Evolutionary conservation across 306 rosid genomes (phyloP).

Genomic region (Prunus mongolica): DNA sequence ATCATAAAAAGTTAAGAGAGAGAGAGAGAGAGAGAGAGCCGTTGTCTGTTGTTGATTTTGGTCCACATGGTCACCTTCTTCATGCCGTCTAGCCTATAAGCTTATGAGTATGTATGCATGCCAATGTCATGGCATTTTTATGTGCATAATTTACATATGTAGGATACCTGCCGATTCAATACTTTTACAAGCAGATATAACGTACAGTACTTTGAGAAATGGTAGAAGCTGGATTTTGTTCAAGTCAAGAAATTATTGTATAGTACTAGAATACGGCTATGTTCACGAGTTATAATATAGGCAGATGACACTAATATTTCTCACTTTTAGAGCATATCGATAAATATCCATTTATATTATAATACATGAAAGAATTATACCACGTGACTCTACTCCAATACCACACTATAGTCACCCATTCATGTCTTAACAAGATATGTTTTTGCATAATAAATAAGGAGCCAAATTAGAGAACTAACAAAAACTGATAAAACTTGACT

Average conservation of each 20-base stretch:
- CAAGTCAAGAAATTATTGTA: too few relatives aligned
- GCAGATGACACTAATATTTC: accelerated
- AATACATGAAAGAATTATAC: too few relatives aligned
- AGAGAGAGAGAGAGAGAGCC: neutral
- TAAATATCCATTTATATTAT: too few relatives aligned
- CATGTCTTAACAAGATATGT: too few relatives aligned
- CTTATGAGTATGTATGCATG: neutral
- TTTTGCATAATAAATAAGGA: neutral
- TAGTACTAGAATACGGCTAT: too few relatives aligned
- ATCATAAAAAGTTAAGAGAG: too few relatives aligned
- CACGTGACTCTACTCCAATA: too few relatives aligned
- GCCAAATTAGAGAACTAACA: neutral
- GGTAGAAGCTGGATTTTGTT: too few relatives aligned
- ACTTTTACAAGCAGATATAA: neutral
- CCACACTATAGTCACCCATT: too few relatives aligned
- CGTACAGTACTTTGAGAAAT: too few relatives aligned
- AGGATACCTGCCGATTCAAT: neutral
- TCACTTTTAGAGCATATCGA: neutral
- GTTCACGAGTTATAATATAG: too few relatives aligned
- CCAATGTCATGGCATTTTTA: neutral
- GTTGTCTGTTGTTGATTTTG: slow-evolving; percentile 10
- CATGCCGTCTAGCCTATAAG: neutral
- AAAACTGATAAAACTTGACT: neutral
- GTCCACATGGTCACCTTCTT: neutral
- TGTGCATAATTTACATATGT: neutral